Evolutionary conservation across 805 yeast genomes (phyloP).

Genomic region (Pichia ethanolica): DNA sequence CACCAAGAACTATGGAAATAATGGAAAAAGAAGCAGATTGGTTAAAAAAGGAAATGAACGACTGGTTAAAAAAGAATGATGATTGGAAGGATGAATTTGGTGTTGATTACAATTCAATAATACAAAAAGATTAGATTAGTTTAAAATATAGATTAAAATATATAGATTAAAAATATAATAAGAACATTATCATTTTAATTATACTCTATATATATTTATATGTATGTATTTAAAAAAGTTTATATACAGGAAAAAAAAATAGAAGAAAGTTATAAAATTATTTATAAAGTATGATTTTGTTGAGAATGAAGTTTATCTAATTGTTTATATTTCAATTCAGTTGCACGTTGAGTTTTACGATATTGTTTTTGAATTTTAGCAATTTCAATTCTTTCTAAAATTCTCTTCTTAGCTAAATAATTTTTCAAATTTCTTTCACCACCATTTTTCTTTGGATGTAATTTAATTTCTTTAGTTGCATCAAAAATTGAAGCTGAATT

Average conservation of each 20-base stretch:
- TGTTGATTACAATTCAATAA: neutral
- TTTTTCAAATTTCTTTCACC: constrained; percentile 80
- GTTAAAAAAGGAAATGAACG: constrained; percentile 37
- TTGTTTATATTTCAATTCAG: constrained; percentile 10
- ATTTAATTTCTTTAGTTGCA: constrained; percentile 38
- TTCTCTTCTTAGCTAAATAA: constrained; percentile 50
- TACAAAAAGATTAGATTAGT: neutral
- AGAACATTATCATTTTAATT: too few relatives aligned
- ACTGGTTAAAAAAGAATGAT: constrained; percentile 14
- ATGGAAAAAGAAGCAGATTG: constrained; percentile 68
- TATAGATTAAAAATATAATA: too few relatives aligned
- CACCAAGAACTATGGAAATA: constrained; percentile 47
- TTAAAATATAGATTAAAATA: too few relatives aligned
- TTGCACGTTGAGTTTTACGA: constrained; percentile 16
- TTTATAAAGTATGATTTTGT: constrained; percentile 3
- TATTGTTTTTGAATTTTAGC: constrained; percentile 26
- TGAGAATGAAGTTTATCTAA: constrained; percentile 22
- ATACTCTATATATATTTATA: neutral
- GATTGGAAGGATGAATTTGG: constrained; percentile 2
- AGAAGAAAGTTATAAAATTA: neutral
- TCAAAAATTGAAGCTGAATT: constrained; percentile 28
- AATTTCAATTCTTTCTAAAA: constrained; percentile 40
- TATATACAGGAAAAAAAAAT: neutral
- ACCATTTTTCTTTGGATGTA: constrained; percentile 69
- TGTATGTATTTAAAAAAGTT: neutral